Evolutionary conservation across 1,284 basidiomycete species (phyloP).

Genomic region (Naganishia sp.): DNA sequence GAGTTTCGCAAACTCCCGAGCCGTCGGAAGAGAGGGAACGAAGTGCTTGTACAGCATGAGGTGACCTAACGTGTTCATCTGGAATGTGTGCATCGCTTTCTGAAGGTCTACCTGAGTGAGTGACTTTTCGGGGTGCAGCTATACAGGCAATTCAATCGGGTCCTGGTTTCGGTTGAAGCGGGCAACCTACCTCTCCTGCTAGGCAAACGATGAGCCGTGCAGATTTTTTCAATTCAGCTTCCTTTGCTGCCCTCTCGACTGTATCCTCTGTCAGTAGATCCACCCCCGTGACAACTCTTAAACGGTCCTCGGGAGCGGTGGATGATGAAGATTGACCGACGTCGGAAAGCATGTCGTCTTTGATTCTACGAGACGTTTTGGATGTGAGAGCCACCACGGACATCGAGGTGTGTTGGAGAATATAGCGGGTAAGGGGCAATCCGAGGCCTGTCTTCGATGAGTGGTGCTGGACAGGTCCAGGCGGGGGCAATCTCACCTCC

Average conservation of each 20-base stretch:
- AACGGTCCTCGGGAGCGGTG: conserved; percentile 36
- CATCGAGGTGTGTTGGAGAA: conserved; percentile 52
- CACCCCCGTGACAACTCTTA: conserved; percentile 54
- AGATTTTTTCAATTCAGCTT: conserved; percentile 50
- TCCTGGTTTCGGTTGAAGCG: neutral
- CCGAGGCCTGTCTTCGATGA: conserved; percentile 37
- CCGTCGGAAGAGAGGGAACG: conserved; percentile 55
- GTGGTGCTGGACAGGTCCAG: neutral
- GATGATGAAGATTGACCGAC: conserved; percentile 10
- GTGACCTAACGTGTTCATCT: conserved; percentile 58
- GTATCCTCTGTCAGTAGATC: conserved; percentile 51
- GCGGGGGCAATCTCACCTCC: conserved; percentile 15
- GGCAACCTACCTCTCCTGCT: conserved; percentile 53
- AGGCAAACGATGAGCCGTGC: conserved; percentile 56
- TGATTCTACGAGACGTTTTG: conserved; percentile 42
- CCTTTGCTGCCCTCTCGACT: conserved; percentile 50
- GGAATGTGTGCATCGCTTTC: conserved; percentile 41
- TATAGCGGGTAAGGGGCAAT: conserved; percentile 39
- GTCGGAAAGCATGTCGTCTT: conserved; percentile 44
- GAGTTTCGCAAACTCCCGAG: conserved; percentile 42
- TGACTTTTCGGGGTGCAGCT: conserved; percentile 58
- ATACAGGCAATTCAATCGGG: neutral
- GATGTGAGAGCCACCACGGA: conserved; percentile 56
- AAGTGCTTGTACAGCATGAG: conserved; percentile 59
- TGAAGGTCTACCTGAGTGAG: conserved; percentile 52